A percentile compares a stretch with the other conserved stretches of the same genome.
Conservation (phyloP, 306 rosid species). For the Vigna unguiculata region DNA sequence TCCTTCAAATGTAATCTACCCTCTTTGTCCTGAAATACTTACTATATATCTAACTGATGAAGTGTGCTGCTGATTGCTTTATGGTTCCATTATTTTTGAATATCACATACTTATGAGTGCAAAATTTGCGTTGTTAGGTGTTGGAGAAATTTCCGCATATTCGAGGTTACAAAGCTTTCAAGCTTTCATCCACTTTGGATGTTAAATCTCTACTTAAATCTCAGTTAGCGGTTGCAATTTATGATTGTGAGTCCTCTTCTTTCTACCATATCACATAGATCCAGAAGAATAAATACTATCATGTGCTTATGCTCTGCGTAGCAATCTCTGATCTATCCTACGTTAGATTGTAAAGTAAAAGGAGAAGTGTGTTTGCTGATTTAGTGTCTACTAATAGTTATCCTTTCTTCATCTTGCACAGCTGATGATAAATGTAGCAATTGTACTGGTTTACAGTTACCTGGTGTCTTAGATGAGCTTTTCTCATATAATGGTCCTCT, state of each 20-base stretch:
- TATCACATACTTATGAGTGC: constrained; percentile 8
- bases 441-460: constrained; percentile 90
- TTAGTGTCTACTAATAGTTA: constrained; percentile 33
- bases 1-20: constrained; percentile 66
- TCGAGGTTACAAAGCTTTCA: constrained; percentile 67
- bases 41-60: constrained; percentile 14
- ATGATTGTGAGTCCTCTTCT: constrained; percentile 61
- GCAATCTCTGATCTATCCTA: constrained; percentile 22
- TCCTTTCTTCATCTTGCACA: constrained; percentile 50
- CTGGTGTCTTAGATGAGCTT: constrained; percentile 90
- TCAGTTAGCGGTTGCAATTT: constrained; percentile 72
- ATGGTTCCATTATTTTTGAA: constrained; percentile 22
- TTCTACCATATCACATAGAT: not conserved
- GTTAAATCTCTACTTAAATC: constrained; percentile 71
- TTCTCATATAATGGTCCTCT: constrained; percentile 86
- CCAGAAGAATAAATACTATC: not conserved
- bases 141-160: constrained; percentile 84
- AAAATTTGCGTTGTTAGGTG: constrained; percentile 45
- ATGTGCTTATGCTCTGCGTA: constrained; percentile 19
- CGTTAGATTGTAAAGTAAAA: not conserved
- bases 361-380: not conserved
- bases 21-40: not conserved
- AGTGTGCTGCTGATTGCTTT: constrained; percentile 16
- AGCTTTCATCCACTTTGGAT: constrained; percentile 62
- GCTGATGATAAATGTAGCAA: constrained; percentile 71